Percentiles rank a stretch among this genome's conserved stretches.
These are phyloP conservation scores for Citrus medica DNA, from an alignment of 345 rosid species.

Conservation along the genomic window DNA sequence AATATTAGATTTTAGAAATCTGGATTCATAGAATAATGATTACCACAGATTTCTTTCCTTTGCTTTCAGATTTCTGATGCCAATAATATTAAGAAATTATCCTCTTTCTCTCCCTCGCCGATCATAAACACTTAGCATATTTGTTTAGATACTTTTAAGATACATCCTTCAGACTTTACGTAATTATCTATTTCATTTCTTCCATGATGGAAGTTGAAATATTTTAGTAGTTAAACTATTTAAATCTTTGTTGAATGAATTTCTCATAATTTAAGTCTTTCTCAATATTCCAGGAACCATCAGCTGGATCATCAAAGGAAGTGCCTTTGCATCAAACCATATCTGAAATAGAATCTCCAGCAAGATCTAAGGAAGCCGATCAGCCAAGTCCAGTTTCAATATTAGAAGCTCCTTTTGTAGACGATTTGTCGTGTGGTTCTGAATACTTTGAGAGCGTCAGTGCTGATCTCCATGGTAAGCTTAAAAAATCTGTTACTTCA, in stretches of 20 bases:
- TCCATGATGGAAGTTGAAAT: neutral
- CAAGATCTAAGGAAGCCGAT: constrained; percentile 69
- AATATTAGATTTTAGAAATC: neutral
- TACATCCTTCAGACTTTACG: neutral
- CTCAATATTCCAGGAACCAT: constrained; percentile 50
- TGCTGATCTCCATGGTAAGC: constrained; percentile 92
- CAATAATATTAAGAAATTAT: neutral
- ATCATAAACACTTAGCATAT: neutral
- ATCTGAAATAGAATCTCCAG: constrained; percentile 47
- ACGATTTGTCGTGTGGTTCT: constrained; percentile 72
- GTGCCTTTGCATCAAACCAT: constrained; percentile 31
- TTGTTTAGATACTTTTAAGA: neutral
- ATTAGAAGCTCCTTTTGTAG: constrained; percentile 78
- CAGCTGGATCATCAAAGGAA: constrained; percentile 33
- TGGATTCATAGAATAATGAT: neutral
- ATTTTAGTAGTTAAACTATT: neutral
- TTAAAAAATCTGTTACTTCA: neutral
- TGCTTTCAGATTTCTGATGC: neutral
- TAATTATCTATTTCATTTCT: neutral
- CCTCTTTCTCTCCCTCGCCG: neutral
- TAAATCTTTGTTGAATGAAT: neutral
- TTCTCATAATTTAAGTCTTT: neutral
- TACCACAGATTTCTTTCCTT: neutral
- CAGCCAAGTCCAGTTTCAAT: constrained; percentile 97
- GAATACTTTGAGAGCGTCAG: constrained; percentile 93